Evolutionary conservation across 2,329 filamentous ascomycete species (phyloP).

Genomic region (Aspergillus unguis): DNA sequence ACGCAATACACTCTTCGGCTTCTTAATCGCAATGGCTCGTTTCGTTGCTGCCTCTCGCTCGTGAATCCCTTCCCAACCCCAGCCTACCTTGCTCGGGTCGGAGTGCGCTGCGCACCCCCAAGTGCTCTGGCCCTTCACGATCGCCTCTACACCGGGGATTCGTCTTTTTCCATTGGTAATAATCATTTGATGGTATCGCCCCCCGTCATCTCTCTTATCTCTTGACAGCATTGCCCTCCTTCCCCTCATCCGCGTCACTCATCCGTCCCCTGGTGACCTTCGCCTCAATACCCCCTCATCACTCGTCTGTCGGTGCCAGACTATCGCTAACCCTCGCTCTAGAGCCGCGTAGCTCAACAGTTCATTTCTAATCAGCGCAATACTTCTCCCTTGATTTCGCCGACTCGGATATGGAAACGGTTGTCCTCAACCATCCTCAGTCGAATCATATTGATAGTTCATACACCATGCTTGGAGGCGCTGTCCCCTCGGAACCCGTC

Average conservation of each 20-base stretch:
- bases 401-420: constrained; percentile 56
- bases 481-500: constrained; percentile 40
- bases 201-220: constrained; percentile 13
- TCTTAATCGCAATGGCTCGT: constrained; percentile 9
- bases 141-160: constrained; percentile 9
- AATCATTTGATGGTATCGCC: constrained; percentile 15
- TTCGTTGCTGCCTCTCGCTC: constrained; percentile 6
- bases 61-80: constrained; percentile 8
- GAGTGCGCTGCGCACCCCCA: constrained; percentile 9
- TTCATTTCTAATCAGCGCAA: constrained; percentile 9
- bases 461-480: constrained; percentile 63
- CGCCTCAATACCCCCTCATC: constrained; percentile 7
- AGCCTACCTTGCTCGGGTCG: constrained; percentile 7
- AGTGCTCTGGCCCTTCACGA: constrained; percentile 14
- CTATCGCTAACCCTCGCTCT: constrained; percentile 17
- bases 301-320: constrained; percentile 4
- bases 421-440: constrained; percentile 66
- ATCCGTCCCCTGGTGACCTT: background rate
- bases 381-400: background rate
- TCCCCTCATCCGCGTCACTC: constrained; percentile 2
- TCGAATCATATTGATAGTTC: constrained; percentile 69
- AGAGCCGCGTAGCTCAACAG: constrained; percentile 12
- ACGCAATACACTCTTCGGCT: background rate
- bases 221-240: background rate
- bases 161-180: constrained; percentile 10